Base-by-base conservation (phyloP, 441 rosid species). In the Manihot esculenta region DNA sequence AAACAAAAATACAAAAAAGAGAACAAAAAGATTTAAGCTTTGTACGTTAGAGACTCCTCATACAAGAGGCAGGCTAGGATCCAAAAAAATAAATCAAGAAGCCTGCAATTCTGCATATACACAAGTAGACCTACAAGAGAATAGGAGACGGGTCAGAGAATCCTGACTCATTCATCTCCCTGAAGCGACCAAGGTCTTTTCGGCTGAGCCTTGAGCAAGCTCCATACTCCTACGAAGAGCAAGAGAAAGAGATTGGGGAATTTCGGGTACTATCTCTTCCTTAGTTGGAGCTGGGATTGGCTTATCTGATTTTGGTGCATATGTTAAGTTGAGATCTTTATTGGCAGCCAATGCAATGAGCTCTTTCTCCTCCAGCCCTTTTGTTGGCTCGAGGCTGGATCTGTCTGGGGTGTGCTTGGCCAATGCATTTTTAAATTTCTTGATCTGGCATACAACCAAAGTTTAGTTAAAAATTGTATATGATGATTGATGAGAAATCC, bases 291-390 rank as follows among this genome's bases (percentile, higher is more conserved):
- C 42, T 7, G 42, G 42, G 42, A 17, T 35, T 26, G 84, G 80
- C 41, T 83, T 71, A 71, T 48, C 72, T 49, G 80, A 78, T 78
- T 80, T 87, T 9, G 89, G 89, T 15, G 85, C 74, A 84, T 84
- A 85, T 60, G 74, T 84, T 74, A 94, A 94, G 81, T 84, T 80
- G 14, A 94, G 86, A 48, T 89, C 96, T 80, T 65, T 90, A 81
- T 94, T 94, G 17, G 93, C 88, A 35, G 97, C 87, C 68, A 92
- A 85, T 15, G 97, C 99, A 62, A 84, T 68, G 9, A 94, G 97
- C 81, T 92, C 97, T 74, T 88, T 88, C 76, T 94, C 97, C 78
- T 92, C 99, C 61, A 94, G 81, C 48, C 99, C 99, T 78, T 89
- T 89, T 9, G 92, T 74, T 7, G 90, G 90, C 24, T 82, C 88